Percentiles rank a stretch among this genome's conserved stretches.
phyloP scores from a whole-genome alignment of 2,329 filamentous ascomycete genomes.

The Septoria petroselini region DNA sequence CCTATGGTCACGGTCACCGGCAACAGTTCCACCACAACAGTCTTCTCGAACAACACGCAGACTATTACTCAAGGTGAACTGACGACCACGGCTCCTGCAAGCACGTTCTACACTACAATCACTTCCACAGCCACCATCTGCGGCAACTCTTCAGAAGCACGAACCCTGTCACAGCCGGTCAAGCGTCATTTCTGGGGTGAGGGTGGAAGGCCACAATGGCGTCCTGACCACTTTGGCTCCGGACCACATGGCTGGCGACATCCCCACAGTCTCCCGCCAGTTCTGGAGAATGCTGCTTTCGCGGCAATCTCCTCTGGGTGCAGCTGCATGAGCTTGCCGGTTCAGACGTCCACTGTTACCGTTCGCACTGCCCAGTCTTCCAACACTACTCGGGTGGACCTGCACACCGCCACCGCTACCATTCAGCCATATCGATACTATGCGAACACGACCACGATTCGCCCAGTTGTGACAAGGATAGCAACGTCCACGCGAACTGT shows the following conservation, averaged over 20 bases:
- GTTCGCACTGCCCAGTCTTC: background rate
- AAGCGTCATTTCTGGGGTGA: conserved; percentile 4
- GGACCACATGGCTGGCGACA: conserved; percentile 1
- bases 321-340: conserved; percentile 11
- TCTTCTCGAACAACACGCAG: conserved; percentile 5
- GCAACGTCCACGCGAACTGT: conserved; percentile 3
- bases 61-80: background rate
- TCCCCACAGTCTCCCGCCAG: conserved; percentile 2
- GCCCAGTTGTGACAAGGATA: conserved; percentile 6
- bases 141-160: conserved; percentile 1
- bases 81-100: background rate
- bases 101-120: conserved; percentile 7
- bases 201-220: conserved; percentile 6
- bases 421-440: background rate
- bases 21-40: conserved; percentile 4
- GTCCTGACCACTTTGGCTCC: background rate
- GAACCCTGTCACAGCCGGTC: background rate
- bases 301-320: conserved; percentile 5
- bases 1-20: conserved; percentile 1
- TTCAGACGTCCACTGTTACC: background rate
- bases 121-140: conserved; percentile 9
- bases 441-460: conserved; percentile 7
- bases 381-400: background rate
- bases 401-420: background rate
- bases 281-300: conserved; percentile 1